A percentile compares a stretch with the other conserved stretches of the same genome.
phyloP scores from a whole-genome alignment of 2,329 filamentous ascomycete species.

The Neurospora crassa region DNA sequence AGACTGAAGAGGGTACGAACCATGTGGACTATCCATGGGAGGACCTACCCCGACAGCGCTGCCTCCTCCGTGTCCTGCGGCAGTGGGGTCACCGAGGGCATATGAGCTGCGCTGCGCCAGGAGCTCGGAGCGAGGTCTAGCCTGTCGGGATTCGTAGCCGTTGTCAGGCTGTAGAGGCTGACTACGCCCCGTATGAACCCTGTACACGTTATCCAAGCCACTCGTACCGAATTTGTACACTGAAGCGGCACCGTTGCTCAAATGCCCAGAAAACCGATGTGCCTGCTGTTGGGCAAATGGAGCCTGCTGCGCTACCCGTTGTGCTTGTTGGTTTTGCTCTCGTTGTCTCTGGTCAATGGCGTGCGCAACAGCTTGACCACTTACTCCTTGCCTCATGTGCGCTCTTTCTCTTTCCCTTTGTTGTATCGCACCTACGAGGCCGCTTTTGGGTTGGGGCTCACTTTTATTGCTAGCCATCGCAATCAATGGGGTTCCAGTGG shows the following conservation, averaged over 20 bases:
- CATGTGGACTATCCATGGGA: constrained; percentile 11
- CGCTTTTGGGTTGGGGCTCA: constrained; percentile 37
- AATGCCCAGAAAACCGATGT: constrained; percentile 21
- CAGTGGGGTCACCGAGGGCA: constrained; percentile 3
- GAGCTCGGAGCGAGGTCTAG: constrained; percentile 12
- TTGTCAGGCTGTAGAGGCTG: constrained; percentile 14
- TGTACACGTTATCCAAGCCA: constrained; percentile 9
- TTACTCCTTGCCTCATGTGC: constrained; percentile 58
- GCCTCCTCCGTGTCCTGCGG: constrained; percentile 6
- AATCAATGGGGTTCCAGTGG: constrained; percentile 70
- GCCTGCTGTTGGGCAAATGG: constrained; percentile 24
- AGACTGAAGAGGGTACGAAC: constrained; percentile 6
- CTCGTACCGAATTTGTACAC: constrained; percentile 18
- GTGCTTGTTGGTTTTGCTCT: constrained; percentile 24
- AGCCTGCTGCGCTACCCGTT: constrained; percentile 25
- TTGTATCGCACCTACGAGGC: constrained; percentile 71
- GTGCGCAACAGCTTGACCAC: constrained; percentile 62
- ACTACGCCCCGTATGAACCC: constrained; percentile 4
- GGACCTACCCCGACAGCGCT: constrained; percentile 5
- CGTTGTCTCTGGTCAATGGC: constrained; percentile 59
- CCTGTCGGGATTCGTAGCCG: constrained; percentile 14
- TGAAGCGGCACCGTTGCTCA: constrained; percentile 14
- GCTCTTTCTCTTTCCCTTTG: constrained; percentile 69
- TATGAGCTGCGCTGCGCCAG: constrained; percentile 12
- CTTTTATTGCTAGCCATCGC: constrained; percentile 51